Evolutionary conservation across 2,329 filamentous ascomycete species (phyloP).

Genomic region (Fusarium humuli): DNA sequence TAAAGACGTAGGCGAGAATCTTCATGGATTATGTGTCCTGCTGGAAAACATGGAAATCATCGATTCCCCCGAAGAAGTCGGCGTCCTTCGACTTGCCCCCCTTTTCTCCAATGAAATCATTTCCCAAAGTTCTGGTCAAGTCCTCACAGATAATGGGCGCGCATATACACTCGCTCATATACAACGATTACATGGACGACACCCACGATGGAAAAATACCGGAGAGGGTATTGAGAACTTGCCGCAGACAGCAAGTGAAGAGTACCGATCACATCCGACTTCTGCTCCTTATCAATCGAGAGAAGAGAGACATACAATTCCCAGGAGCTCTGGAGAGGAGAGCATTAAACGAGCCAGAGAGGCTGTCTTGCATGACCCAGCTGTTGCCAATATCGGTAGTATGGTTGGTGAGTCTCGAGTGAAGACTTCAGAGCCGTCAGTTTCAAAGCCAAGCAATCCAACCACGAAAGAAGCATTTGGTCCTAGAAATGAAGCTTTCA

Average conservation of each 20-base stretch:
- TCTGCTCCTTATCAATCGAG: neutral
- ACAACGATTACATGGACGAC: slow-evolving; percentile 14
- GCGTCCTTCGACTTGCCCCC: slow-evolving; percentile 35
- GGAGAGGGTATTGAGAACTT: slow-evolving; percentile 15
- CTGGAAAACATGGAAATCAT: slow-evolving; percentile 12
- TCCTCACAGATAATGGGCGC: neutral
- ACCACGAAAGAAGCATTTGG: slow-evolving; percentile 1
- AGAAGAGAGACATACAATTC: neutral
- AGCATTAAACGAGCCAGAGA: slow-evolving; percentile 17
- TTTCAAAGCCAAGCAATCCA: neutral
- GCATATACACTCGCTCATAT: slow-evolving; percentile 25
- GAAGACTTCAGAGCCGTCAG: neutral
- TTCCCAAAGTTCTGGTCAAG: neutral
- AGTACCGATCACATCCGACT: slow-evolving; percentile 2
- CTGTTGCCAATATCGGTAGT: slow-evolving; percentile 26
- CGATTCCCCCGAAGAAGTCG: slow-evolving; percentile 10
- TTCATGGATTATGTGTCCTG: slow-evolving; percentile 23
- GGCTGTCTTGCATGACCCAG: slow-evolving; percentile 36
- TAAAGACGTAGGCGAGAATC: neutral
- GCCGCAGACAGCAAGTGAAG: neutral
- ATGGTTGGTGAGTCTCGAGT: neutral
- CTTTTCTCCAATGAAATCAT: neutral
- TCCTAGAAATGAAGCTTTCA: slow-evolving; percentile 41
- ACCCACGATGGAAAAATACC: neutral
- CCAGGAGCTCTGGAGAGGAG: neutral